phyloP scores from a whole-genome alignment of 176 grass and related monocot genomes.

The Eragrostis nindensis region DNA sequence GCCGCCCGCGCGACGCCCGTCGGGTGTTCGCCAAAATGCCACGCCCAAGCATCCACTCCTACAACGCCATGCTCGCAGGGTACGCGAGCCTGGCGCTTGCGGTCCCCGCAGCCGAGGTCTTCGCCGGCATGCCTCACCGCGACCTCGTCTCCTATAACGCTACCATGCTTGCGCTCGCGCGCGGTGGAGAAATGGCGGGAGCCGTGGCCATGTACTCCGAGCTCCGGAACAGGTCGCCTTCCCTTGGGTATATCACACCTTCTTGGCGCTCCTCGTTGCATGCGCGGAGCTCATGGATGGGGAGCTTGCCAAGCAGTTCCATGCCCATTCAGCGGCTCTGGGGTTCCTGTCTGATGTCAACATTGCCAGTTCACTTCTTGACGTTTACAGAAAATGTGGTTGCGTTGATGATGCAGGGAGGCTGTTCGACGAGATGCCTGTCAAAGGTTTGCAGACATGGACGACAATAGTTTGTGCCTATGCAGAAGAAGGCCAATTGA shows the following conservation, averaged over 20 bases:
- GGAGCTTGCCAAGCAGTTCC: conserved; percentile 51
- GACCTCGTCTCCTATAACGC: conserved; percentile 62
- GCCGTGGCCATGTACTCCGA: conserved; percentile 53
- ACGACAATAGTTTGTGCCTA: conserved; percentile 62
- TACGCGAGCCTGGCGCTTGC: conserved; percentile 53
- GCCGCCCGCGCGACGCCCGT: conserved; percentile 53
- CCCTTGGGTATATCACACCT: conserved; percentile 59
- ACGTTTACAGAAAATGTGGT: conserved; percentile 61
- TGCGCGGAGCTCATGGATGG: conserved; percentile 45
- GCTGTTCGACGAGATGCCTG: conserved; percentile 58
- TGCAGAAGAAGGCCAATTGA: conserved; percentile 51
- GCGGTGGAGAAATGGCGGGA: conserved; percentile 23
- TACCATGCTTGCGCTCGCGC: conserved; percentile 54
- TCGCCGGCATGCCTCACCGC: conserved; percentile 49
- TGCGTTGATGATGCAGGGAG: conserved; percentile 46
- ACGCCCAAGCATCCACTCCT: conserved; percentile 56
- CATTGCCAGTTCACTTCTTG: conserved; percentile 59
- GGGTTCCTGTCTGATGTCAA: conserved; percentile 56
- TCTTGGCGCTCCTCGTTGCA: conserved; percentile 56
- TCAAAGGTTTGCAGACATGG: conserved; percentile 54
- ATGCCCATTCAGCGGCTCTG: conserved; percentile 53
- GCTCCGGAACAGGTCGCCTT: conserved; percentile 48
- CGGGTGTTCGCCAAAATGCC: conserved; percentile 67
- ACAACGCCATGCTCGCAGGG: conserved; percentile 72
- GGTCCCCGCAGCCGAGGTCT: conserved; percentile 28